A percentile compares a stretch with the other conserved stretches of the same genome.
phyloP scores from a whole-genome alignment of 768 basidiomycete genomes.

The Suillus decipiens region DNA sequence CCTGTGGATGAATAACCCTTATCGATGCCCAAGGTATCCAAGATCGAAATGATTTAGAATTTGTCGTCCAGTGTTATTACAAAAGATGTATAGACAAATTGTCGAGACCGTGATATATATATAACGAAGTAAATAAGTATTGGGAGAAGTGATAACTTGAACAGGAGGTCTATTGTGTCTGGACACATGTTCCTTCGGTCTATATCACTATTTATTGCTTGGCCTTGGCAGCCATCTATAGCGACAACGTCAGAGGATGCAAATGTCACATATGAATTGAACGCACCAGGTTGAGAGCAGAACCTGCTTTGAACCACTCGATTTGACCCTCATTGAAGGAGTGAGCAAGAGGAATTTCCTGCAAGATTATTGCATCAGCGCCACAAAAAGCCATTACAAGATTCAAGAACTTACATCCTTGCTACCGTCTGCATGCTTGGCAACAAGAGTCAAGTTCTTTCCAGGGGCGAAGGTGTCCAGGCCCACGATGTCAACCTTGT shows the following conservation, averaged over 20 bases:
- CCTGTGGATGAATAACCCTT: not conserved
- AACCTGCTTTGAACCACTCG: slow-evolving; percentile 96
- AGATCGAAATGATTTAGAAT: not conserved
- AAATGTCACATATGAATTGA: not conserved
- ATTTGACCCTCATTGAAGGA: slow-evolving; percentile 98
- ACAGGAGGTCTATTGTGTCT: not conserved
- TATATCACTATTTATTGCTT: slow-evolving; percentile 37
- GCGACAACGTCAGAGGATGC: slow-evolving; percentile 13
- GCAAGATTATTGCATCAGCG: slow-evolving; percentile 35
- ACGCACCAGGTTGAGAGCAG: slow-evolving; percentile 84
- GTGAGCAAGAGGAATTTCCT: slow-evolving; percentile 81
- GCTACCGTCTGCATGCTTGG: slow-evolving; percentile 82
- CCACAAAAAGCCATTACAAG: not conserved
- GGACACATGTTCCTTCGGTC: not conserved
- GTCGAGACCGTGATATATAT: not conserved
- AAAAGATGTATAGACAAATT: slow-evolving; percentile 2
- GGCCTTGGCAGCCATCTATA: slow-evolving; percentile 69
- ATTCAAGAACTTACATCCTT: slow-evolving; percentile 50
- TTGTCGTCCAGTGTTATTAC: slow-evolving; percentile 7
- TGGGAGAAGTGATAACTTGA: not conserved
- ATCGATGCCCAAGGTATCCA: too few species aligned
- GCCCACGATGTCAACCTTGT: slow-evolving; percentile 88
- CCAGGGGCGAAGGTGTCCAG: slow-evolving; percentile 88
- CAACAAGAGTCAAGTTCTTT: slow-evolving; percentile 81
- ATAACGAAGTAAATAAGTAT: not conserved